phyloP scores from a whole-genome alignment of 768 basidiomycete species.

The Kwoniella dejecticola region DNA sequence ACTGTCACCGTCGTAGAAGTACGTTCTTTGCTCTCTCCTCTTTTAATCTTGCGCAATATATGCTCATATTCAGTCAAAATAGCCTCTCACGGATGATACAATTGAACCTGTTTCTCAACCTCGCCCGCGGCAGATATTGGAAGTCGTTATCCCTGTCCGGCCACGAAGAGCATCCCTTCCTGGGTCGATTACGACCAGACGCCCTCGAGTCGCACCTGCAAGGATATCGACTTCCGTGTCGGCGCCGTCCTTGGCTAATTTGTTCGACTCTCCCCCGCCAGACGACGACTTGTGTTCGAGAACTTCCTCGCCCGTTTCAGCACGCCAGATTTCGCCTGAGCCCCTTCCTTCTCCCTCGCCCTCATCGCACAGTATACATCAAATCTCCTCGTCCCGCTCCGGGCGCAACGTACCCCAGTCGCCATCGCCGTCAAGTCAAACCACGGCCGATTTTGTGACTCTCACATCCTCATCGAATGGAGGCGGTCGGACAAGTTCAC shows the following conservation, averaged over 20 bases:
- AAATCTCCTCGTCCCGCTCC: no score
- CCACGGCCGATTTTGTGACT: no score
- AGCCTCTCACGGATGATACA: background rate
- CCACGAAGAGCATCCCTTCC: slow-evolving; percentile 4
- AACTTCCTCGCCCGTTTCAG: background rate
- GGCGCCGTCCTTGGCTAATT: slow-evolving; percentile 3
- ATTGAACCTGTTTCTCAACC: background rate
- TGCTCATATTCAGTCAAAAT: background rate
- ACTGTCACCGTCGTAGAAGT: no score
- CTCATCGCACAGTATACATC: no score
- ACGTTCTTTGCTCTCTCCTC: no score
- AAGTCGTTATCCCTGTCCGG: slow-evolving; percentile 21
- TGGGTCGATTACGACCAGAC: background rate
- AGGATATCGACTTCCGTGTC: background rate
- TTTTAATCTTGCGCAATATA: no score
- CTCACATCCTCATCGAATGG: no score
- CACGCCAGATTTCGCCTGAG: background rate
- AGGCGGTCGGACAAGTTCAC: no score
- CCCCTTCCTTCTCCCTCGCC: background rate
- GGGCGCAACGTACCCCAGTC: no score
- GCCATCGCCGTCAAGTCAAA: no score
- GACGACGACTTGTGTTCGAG: background rate
- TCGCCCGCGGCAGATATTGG: background rate
- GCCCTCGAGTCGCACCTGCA: background rate
- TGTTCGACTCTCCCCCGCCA: slow-evolving; percentile 14